Conservation (phyloP, 495 filamentous ascomycete genomes). For the Penicillium longicatenatum region DNA sequence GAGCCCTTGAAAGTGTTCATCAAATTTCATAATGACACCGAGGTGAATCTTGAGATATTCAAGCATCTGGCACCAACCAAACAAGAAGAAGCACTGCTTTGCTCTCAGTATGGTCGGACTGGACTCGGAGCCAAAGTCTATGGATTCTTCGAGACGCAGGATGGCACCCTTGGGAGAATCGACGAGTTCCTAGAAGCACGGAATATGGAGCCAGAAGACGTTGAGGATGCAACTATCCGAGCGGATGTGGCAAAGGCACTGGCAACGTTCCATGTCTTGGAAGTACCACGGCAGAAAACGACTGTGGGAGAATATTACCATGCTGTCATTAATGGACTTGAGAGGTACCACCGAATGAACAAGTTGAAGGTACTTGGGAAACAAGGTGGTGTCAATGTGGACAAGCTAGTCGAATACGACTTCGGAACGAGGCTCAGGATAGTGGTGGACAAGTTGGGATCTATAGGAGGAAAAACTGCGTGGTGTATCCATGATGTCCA, state of each 20-base stretch:
- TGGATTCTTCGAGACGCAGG: conserved; percentile 31
- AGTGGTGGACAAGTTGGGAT: conserved; percentile 25
- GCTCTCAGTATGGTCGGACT: conserved; percentile 29
- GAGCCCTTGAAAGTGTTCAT: conserved; percentile 32
- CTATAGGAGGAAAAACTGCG: conserved; percentile 23
- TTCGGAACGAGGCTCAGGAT: conserved; percentile 19
- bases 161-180: conserved; percentile 29
- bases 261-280: conserved; percentile 26
- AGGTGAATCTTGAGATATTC: conserved; percentile 22
- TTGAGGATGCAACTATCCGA: conserved; percentile 30
- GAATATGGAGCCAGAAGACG: conserved; percentile 30
- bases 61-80: conserved; percentile 28
- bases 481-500: conserved; percentile 39
- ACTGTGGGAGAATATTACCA: conserved; percentile 23
- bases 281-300: conserved; percentile 21
- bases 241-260: conserved; percentile 30
- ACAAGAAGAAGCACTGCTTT: conserved; percentile 29
- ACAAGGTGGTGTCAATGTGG: conserved; percentile 28
- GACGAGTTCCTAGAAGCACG: conserved; percentile 35
- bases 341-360: conserved; percentile 24
- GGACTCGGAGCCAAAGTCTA: conserved; percentile 30
- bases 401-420: conserved; percentile 32
- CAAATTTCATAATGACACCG: conserved; percentile 24
- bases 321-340: conserved; percentile 21
- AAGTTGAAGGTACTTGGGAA: conserved; percentile 30